phyloP scores from a whole-genome alignment of 2,329 filamentous ascomycete species.

The Xylariaceae sp. region DNA sequence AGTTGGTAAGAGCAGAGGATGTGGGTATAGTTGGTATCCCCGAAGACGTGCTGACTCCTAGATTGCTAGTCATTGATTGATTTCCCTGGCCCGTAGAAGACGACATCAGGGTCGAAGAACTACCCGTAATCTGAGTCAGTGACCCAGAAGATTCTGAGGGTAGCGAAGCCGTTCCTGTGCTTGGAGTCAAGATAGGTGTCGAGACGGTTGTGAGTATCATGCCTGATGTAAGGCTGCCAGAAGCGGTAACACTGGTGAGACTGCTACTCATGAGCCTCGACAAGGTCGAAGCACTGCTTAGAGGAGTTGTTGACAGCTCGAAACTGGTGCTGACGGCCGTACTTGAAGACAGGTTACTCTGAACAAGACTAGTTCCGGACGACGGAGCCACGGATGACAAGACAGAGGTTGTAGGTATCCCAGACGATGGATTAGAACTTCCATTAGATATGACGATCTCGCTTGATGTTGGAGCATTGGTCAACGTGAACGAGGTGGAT shows the following conservation, averaged over 20 bases:
- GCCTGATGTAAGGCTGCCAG: conserved; percentile 21
- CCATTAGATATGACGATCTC: not conserved
- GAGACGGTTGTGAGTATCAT: conserved; percentile 7
- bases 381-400: not conserved
- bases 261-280: conserved; percentile 2
- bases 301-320: not conserved
- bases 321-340: not conserved
- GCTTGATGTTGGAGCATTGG: not conserved
- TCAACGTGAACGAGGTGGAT: not conserved
- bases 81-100: conserved; percentile 5
- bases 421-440: not conserved
- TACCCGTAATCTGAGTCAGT: conserved; percentile 1
- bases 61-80: conserved; percentile 3
- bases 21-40: too few species aligned
- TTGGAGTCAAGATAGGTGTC: conserved; percentile 10
- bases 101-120: conserved; percentile 1
- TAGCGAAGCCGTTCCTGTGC: conserved; percentile 8
- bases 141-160: conserved; percentile 1
- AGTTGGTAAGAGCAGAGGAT: too few species aligned
- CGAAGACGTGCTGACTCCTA: not conserved
- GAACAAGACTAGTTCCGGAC: not conserved
- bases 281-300: not conserved
- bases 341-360: not conserved
- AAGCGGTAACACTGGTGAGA: conserved; percentile 22
- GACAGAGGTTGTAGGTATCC: not conserved